A percentile compares a stretch with the other conserved stretches of the same genome.
These are phyloP conservation scores for Inga oerstediana DNA, from an alignment of 306 rosid genomes.

Conservation along the genomic window DNA sequence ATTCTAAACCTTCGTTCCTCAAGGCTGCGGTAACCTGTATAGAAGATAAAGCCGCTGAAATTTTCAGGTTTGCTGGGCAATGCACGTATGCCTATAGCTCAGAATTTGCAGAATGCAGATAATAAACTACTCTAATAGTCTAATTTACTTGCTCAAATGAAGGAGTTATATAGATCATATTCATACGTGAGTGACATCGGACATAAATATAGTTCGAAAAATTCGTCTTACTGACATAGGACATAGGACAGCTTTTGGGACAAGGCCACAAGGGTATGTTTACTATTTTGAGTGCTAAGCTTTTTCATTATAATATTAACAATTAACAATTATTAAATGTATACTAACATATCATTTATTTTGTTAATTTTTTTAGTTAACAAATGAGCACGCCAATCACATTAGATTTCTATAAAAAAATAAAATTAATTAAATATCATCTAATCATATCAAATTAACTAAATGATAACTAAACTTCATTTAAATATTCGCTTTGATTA, in stretches of 20 bases:
- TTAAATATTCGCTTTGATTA: neutral
- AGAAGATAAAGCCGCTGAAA: neutral
- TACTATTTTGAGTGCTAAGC: too few species aligned
- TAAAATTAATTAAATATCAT: too few species aligned
- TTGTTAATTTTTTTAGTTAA: too few species aligned
- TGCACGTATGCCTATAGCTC: neutral
- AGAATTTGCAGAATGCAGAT: neutral
- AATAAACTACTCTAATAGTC: neutral
- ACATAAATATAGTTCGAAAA: neutral
- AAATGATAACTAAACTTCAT: neutral
- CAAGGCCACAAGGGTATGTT: neutral
- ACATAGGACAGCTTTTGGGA: neutral
- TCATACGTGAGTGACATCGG: neutral
- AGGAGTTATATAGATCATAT: neutral
- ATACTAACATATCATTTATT: too few species aligned
- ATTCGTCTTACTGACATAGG: neutral
- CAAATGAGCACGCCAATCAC: neutral
- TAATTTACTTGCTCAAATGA: neutral
- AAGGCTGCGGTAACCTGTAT: constrained; percentile 68
- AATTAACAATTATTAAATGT: too few species aligned
- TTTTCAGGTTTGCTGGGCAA: neutral
- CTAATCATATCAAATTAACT: neutral
- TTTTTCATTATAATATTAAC: too few species aligned
- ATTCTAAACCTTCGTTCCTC: constrained; percentile 82
- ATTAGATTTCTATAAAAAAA: neutral